A percentile compares a stretch with the other conserved stretches of the same genome.
Conservation (phyloP, 805 yeast species). For the Schizosaccharomyces lindneri region DNA sequence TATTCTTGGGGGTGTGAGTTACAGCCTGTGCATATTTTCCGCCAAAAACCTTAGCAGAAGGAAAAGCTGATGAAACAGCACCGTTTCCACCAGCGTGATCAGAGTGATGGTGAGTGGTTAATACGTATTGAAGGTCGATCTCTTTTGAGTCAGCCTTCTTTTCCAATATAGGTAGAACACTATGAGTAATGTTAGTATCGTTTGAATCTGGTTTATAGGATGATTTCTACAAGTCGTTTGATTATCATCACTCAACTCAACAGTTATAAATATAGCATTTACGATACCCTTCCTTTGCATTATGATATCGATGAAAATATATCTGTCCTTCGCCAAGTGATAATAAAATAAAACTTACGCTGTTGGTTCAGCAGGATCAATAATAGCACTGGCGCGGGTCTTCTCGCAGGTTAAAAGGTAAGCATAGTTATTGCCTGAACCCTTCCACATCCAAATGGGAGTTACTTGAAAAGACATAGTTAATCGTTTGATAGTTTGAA, state of each 20-base stretch:
- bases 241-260: background rate
- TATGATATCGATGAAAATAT: background rate
- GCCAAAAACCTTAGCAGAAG: slow-evolving; percentile 43
- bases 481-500: background rate
- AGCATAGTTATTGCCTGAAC: slow-evolving; percentile 72
- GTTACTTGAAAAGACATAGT: slow-evolving; percentile 36
- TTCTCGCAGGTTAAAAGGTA: slow-evolving; percentile 49
- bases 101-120: slow-evolving; percentile 50
- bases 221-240: background rate
- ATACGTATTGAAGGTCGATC: background rate
- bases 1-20: slow-evolving; percentile 40
- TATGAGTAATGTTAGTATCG: background rate
- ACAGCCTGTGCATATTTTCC: slow-evolving; percentile 65
- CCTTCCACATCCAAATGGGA: slow-evolving; percentile 71
- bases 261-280: background rate
- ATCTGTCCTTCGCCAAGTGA: background rate
- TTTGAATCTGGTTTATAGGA: background rate
- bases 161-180: slow-evolving; percentile 1
- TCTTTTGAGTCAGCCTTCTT: slow-evolving; percentile 27
- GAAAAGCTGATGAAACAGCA: slow-evolving; percentile 12
- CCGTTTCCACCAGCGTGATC: slow-evolving; percentile 49
- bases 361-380: slow-evolving; percentile 77
- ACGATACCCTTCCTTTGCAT: background rate
- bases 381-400: slow-evolving; percentile 47
- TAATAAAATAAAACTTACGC: slow-evolving; percentile 19